These are phyloP conservation scores for Fusarium sterilihyphosum DNA, from an alignment of 2,329 filamentous ascomycete species.

Conservation along the genomic window DNA sequence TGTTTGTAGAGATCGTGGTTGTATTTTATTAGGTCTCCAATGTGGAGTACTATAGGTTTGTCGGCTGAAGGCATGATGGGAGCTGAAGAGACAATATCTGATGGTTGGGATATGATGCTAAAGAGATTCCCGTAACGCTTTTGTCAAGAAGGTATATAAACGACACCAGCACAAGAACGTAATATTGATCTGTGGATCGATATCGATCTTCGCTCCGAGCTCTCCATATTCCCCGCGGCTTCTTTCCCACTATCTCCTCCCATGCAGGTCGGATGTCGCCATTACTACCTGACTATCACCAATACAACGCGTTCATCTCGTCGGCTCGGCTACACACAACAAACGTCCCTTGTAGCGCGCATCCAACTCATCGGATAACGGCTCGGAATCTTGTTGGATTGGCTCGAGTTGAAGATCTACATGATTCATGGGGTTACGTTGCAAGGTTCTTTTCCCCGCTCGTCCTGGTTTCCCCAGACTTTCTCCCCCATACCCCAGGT, in stretches of 20 bases:
- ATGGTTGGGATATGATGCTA: background rate
- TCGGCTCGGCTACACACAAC: background rate
- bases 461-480: background rate
- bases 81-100: background rate
- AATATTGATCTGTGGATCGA: rapidly evolving
- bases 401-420: background rate
- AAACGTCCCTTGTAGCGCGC: background rate
- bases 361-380: background rate
- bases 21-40: slow-evolving; percentile 47
- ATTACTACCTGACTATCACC: background rate
- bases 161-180: background rate
- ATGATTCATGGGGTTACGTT: background rate
- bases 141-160: background rate
- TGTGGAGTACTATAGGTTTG: slow-evolving; percentile 46
- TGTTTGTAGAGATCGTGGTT: slow-evolving; percentile 45
- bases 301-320: background rate
- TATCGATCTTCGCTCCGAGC: background rate
- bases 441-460: slow-evolving; percentile 7
- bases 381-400: slow-evolving; percentile 8
- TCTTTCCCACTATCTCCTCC: background rate
- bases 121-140: rapidly evolving
- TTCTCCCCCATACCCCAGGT: background rate
- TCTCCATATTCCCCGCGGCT: background rate
- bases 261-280: background rate
- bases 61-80: background rate